phyloP scores from a whole-genome alignment of 106 monocot genomes.

The Dendrobium catenatum region DNA sequence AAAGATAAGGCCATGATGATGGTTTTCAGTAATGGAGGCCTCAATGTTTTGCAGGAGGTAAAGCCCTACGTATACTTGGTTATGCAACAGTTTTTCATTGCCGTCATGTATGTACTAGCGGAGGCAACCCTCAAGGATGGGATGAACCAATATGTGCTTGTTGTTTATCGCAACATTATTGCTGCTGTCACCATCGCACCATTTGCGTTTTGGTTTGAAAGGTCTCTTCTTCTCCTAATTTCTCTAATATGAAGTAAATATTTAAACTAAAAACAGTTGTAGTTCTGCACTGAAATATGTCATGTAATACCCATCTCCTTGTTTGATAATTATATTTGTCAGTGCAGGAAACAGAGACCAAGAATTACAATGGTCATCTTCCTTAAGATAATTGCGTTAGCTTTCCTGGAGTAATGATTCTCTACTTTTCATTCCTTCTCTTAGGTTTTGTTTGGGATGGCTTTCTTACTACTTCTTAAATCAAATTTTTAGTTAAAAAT shows the following conservation, averaged over 20 bases:
- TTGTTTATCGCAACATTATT: slow-evolving; percentile 52
- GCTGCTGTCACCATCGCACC: slow-evolving; percentile 41
- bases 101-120: slow-evolving; percentile 48
- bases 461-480: too few species aligned
- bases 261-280: not conserved
- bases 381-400: slow-evolving; percentile 56
- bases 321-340: not conserved
- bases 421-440: not conserved
- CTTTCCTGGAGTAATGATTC: slow-evolving; percentile 50
- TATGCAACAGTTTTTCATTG: slow-evolving; percentile 36
- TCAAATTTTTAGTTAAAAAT: too few species aligned
- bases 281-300: not conserved
- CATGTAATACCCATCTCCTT: not conserved
- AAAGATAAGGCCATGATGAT: too few species aligned
- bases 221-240: slow-evolving; percentile 11
- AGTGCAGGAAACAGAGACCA: slow-evolving; percentile 48
- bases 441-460: too few species aligned
- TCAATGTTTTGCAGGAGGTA: slow-evolving; percentile 8
- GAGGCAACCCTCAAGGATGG: slow-evolving; percentile 42
- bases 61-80: slow-evolving; percentile 56
- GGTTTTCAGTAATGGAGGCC: not conserved
- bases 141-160: slow-evolving; percentile 58
- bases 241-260: not conserved
- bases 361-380: slow-evolving; percentile 52
- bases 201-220: slow-evolving; percentile 48